Evolutionary conservation across 2,329 filamentous ascomycete species (phyloP).

Genomic region (Epichloe sibirici): DNA sequence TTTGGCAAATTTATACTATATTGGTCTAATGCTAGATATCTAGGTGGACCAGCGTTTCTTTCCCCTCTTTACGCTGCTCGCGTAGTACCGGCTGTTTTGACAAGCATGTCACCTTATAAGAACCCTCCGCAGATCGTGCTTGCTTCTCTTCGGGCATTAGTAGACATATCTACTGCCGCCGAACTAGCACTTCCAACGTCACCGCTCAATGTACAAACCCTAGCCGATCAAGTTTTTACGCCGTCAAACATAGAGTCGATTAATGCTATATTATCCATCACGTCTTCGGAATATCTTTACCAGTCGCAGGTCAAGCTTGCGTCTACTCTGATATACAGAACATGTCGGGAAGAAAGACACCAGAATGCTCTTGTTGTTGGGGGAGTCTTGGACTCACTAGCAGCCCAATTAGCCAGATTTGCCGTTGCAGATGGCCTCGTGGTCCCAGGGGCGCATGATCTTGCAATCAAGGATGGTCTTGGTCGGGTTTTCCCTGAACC

Average conservation of each 20-base stretch:
- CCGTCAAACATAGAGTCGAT: slow-evolving; percentile 49
- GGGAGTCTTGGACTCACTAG: slow-evolving; percentile 68
- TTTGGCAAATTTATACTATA: neutral
- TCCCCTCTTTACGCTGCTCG: slow-evolving; percentile 57
- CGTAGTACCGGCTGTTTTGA: slow-evolving; percentile 57
- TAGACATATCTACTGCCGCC: slow-evolving; percentile 56
- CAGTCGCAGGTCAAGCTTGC: slow-evolving; percentile 53
- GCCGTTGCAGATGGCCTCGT: slow-evolving; percentile 57
- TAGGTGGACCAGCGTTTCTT: slow-evolving; percentile 72
- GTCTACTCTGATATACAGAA: slow-evolving; percentile 39
- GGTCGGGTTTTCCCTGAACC: slow-evolving; percentile 47
- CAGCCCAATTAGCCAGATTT: slow-evolving; percentile 59
- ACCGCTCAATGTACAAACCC: slow-evolving; percentile 32
- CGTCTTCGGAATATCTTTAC: slow-evolving; percentile 35
- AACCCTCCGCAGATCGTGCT: slow-evolving; percentile 56
- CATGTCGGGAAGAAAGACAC: slow-evolving; percentile 59
- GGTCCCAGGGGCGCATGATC: slow-evolving; percentile 48
- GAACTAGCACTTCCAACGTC: slow-evolving; percentile 39
- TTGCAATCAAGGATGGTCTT: slow-evolving; percentile 41
- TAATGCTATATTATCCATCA: slow-evolving; percentile 50
- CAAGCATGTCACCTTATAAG: slow-evolving; percentile 52
- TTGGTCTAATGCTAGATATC: slow-evolving; percentile 24
- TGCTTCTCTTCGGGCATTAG: slow-evolving; percentile 62
- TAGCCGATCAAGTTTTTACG: slow-evolving; percentile 56
- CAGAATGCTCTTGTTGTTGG: slow-evolving; percentile 57